phyloP scores from a whole-genome alignment of 163 green algal genomes.

The Scenedesmus sp. region DNA sequence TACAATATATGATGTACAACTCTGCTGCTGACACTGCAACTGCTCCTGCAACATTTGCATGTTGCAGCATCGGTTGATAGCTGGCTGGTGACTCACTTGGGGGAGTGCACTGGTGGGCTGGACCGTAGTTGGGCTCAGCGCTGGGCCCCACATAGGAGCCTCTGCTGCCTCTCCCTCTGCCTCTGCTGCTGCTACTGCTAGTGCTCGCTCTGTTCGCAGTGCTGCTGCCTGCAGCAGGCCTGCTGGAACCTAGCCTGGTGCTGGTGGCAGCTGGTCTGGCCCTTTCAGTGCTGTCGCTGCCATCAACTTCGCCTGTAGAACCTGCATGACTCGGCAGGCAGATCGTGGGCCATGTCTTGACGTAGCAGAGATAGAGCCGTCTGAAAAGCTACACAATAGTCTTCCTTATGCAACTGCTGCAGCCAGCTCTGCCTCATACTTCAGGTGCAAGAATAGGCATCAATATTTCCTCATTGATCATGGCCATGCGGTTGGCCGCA shows the following conservation, averaged over 20 bases:
- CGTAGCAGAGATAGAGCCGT: background rate
- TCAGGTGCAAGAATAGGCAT: background rate
- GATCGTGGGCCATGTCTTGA: background rate
- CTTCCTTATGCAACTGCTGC: background rate
- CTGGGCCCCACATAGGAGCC: background rate
- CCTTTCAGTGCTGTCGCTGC: background rate
- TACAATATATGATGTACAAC: background rate
- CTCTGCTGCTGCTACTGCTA: slow-evolving; percentile 4
- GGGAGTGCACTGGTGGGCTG: slow-evolving; percentile 12
- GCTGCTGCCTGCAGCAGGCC: background rate
- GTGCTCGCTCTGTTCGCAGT: background rate
- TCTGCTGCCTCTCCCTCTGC: background rate
- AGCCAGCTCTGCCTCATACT: background rate
- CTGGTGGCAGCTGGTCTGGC: background rate
- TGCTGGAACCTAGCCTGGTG: background rate
- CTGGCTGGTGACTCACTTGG: slow-evolving; percentile 30
- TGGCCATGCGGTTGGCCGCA: background rate
- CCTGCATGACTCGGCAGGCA: background rate
- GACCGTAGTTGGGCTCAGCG: slow-evolving; percentile 32
- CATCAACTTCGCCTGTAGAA: background rate
- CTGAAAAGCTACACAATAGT: background rate
- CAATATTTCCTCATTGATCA: background rate
- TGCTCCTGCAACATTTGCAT: background rate
- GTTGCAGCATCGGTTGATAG: background rate
- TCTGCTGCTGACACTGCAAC: background rate